phyloP scores from a whole-genome alignment of 441 rosid genomes.

The Eutrema salsugineum region DNA sequence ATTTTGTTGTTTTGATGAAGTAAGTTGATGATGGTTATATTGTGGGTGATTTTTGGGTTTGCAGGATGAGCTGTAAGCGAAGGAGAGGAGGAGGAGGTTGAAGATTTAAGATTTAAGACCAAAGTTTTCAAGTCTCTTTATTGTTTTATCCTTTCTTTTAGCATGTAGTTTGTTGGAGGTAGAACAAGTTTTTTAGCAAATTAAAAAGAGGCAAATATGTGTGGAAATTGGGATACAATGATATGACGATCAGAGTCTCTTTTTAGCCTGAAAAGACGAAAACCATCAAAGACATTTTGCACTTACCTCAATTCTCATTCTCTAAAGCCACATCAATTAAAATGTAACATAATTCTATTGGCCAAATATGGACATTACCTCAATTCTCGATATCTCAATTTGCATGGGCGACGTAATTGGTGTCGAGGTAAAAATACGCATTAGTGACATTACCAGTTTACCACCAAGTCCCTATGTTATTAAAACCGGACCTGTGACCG shows the following conservation, averaged over 20 bases:
- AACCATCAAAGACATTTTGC: not conserved
- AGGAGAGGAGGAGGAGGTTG: not conserved
- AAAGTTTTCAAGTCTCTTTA: conserved; percentile 3
- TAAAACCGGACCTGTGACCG: too few species aligned
- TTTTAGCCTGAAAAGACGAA: not conserved
- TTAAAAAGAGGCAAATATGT: not conserved
- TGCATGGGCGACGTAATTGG: too few species aligned
- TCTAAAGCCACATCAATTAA: too few species aligned
- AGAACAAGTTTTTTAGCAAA: conserved; percentile 17
- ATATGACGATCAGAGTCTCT: not conserved
- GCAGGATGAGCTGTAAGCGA: conserved; percentile 30
- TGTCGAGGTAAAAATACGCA: too few species aligned
- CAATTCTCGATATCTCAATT: too few species aligned
- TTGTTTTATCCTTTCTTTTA: not conserved
- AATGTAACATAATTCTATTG: too few species aligned
- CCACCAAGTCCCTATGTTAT: too few species aligned
- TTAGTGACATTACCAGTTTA: too few species aligned
- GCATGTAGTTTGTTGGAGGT: conserved; percentile 19
- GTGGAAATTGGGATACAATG: not conserved
- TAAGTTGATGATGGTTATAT: not conserved
- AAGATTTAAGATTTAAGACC: conserved; percentile 14
- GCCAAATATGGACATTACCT: too few species aligned
- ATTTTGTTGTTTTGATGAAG: not conserved
- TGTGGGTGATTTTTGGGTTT: not conserved
- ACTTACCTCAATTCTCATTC: not conserved